These are phyloP conservation scores for Catharanthus roseus DNA, from an alignment of 257 asterid species.

Conservation along the genomic window DNA sequence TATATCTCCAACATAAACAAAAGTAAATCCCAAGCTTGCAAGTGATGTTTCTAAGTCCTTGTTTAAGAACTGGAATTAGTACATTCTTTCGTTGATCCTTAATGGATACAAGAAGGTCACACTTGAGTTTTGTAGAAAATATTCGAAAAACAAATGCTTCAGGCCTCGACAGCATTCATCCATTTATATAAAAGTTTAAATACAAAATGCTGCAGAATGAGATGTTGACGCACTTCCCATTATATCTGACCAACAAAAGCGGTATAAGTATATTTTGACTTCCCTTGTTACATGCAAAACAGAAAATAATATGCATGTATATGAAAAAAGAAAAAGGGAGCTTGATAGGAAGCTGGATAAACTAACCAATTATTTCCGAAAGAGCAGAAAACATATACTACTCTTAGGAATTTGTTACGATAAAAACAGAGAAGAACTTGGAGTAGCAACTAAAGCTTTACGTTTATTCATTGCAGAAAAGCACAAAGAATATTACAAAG, in stretches of 20 bases:
- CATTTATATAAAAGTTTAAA: not conserved
- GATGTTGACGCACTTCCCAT: not conserved
- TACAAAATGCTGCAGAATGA: not conserved
- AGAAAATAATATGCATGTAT: not conserved
- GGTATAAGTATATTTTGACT: not conserved
- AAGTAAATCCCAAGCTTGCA: not conserved
- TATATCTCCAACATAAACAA: not conserved
- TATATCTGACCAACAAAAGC: not conserved
- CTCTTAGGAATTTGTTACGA: not conserved
- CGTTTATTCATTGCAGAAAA: conserved; percentile 5
- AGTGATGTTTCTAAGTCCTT: not conserved
- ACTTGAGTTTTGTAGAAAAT: too few species aligned
- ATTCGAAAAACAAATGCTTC: not conserved
- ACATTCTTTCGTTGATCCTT: not conserved
- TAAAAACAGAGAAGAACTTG: not conserved
- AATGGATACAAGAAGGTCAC: not conserved
- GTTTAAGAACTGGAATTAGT: not conserved
- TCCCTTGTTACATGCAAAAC: not conserved
- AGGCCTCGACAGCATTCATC: not conserved
- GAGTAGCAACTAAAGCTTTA: not conserved
- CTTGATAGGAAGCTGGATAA: not conserved
- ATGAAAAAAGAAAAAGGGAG: not conserved
- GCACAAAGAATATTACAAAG: not conserved
- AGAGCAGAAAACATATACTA: not conserved
- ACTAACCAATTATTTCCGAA: not conserved